phyloP scores from a whole-genome alignment of 176 grass and related monocot genomes.

The Chloris gayana region DNA sequence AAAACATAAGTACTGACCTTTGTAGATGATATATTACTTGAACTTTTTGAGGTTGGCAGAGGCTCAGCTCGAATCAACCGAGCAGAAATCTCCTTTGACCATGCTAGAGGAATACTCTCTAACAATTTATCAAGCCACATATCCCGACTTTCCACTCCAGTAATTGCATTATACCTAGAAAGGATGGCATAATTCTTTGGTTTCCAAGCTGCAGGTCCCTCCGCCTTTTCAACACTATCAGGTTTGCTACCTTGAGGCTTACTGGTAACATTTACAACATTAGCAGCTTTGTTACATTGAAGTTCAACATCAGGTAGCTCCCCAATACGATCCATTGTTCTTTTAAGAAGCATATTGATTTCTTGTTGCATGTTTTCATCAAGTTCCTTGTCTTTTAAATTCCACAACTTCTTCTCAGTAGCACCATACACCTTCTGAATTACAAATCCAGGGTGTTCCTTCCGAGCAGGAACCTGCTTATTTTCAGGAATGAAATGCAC shows the following conservation, averaged over 20 bases:
- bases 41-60: slow-evolving; percentile 22
- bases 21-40: slow-evolving; percentile 33
- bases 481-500: slow-evolving; percentile 85
- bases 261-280: slow-evolving; percentile 22
- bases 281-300: background rate
- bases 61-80: slow-evolving; percentile 31
- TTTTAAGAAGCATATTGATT: too few species aligned
- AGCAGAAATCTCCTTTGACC: slow-evolving; percentile 48
- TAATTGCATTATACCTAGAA: slow-evolving; percentile 64
- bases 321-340: slow-evolving; percentile 70
- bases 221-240: slow-evolving; percentile 54
- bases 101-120: slow-evolving; percentile 50
- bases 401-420: slow-evolving; percentile 78
- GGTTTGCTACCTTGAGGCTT: slow-evolving; percentile 37
- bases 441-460: slow-evolving; percentile 84
- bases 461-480: slow-evolving; percentile 74
- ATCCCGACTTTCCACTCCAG: slow-evolving; percentile 55
- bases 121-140: slow-evolving; percentile 89
- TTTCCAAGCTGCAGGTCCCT: slow-evolving; percentile 63
- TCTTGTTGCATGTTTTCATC: slow-evolving; percentile 74
- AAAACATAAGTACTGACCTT: slow-evolving; percentile 47
- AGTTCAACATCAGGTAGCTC: slow-evolving; percentile 61
- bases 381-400: slow-evolving; percentile 81
- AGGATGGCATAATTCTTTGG: slow-evolving; percentile 57
- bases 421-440: slow-evolving; percentile 93